These are phyloP conservation scores for Pyricularia pennisetigena DNA, from an alignment of 2,329 filamentous ascomycete species.

Conservation along the genomic window DNA sequence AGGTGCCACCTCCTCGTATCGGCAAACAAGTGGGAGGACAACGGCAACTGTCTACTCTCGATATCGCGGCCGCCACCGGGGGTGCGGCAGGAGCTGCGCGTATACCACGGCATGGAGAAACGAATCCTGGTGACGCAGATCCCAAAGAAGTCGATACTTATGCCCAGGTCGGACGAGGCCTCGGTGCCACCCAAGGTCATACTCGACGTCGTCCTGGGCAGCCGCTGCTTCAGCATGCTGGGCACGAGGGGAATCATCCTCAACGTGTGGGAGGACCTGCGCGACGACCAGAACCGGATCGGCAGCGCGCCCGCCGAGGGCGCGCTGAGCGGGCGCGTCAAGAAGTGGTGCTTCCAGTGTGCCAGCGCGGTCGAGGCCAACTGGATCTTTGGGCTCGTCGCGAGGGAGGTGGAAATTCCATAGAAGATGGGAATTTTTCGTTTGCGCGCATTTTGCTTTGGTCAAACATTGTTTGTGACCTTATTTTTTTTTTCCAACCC, in stretches of 20 bases:
- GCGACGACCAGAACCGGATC: slow-evolving; percentile 48
- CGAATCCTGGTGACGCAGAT: slow-evolving; percentile 71
- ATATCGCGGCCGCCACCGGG: slow-evolving; percentile 66
- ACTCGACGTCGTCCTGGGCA: slow-evolving; percentile 76
- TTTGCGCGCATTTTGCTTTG: neutral
- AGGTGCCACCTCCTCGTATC: slow-evolving; percentile 73
- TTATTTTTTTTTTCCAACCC: too few relatives aligned
- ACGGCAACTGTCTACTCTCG: slow-evolving; percentile 74
- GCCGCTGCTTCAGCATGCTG: slow-evolving; percentile 75
- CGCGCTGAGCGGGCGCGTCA: slow-evolving; percentile 42
- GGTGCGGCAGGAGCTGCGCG: slow-evolving; percentile 46
- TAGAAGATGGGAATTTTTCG: slow-evolving; percentile 6
- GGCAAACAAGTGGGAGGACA: slow-evolving; percentile 78
- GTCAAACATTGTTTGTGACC: too few relatives aligned
- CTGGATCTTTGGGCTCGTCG: slow-evolving; percentile 46
- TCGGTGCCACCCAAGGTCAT: slow-evolving; percentile 42
- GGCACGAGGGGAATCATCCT: slow-evolving; percentile 81
- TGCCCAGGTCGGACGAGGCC: slow-evolving; percentile 16
- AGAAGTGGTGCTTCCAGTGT: slow-evolving; percentile 56
- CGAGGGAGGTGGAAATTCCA: slow-evolving; percentile 40
- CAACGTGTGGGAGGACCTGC: slow-evolving; percentile 74
- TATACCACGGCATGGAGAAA: slow-evolving; percentile 66
- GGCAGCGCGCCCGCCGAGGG: slow-evolving; percentile 42
- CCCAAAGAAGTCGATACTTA: slow-evolving; percentile 35
- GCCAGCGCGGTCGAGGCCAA: slow-evolving; percentile 39